phyloP scores from a whole-genome alignment of 352 stramenopile genomes.

The Phytopythium helicoides region DNA sequence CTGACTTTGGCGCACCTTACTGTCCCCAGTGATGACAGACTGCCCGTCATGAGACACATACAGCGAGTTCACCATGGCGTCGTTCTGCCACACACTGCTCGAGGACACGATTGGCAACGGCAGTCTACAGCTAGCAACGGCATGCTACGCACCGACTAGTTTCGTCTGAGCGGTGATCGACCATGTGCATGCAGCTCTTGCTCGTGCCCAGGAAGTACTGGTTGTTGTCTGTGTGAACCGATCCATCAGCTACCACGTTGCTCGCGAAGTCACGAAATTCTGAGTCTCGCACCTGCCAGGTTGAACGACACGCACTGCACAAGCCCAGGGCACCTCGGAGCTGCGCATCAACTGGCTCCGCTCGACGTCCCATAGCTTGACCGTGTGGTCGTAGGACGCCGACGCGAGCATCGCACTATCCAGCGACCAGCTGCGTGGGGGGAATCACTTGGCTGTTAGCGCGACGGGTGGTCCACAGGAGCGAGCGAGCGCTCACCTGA shows the following conservation, averaged over 20 bases:
- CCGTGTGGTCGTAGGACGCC: conserved; percentile 84
- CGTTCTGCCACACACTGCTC: conserved; percentile 71
- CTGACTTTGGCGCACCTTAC: conserved; percentile 43
- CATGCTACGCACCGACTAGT: conserved; percentile 15
- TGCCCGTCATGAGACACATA: conserved; percentile 76
- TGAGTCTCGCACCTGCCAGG: conserved; percentile 37
- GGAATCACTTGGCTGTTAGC: too few species aligned
- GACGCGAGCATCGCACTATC: conserved; percentile 74
- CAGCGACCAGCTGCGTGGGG: conserved; percentile 50
- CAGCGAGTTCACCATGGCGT: conserved; percentile 86
- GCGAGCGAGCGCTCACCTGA: conserved; percentile 23
- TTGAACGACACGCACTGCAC: conserved; percentile 87
- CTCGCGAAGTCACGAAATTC: background rate
- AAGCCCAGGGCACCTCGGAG: conserved; percentile 70
- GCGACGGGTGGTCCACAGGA: background rate
- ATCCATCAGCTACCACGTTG: conserved; percentile 1
- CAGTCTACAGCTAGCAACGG: background rate
- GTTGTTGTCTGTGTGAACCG: conserved; percentile 51
- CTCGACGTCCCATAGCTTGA: conserved; percentile 87
- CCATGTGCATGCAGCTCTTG: conserved; percentile 73
- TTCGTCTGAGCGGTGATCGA: conserved; percentile 59
- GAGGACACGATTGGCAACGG: background rate
- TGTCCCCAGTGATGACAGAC: conserved; percentile 79
- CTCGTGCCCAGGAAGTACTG: conserved; percentile 82
- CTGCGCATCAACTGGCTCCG: conserved; percentile 64